Percentiles rank a stretch among this genome's conserved stretches.
Evolutionary conservation across 805 yeast genomes (phyloP).

Genomic region (Danielozyma ontarioensis): DNA sequence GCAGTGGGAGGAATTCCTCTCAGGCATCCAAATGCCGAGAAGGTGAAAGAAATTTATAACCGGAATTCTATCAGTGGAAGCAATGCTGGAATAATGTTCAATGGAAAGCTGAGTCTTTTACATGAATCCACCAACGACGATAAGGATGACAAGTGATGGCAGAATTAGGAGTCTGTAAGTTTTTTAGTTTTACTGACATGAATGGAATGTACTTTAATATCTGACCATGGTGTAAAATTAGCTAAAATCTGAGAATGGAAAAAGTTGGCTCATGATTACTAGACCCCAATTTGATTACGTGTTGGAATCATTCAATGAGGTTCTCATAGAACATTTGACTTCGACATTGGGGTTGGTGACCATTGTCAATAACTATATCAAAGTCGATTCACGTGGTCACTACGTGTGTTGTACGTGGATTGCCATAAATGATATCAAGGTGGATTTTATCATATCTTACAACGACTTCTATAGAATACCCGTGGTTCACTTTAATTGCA

Average conservation of each 20-base stretch:
- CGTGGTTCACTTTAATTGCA: constrained; percentile 19
- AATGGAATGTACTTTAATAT: background rate
- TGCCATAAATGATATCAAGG: background rate
- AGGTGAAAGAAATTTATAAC: constrained; percentile 52
- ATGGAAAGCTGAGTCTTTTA: constrained; percentile 51
- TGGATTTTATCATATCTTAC: constrained; percentile 23
- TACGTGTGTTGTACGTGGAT: background rate
- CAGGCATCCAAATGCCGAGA: constrained; percentile 51
- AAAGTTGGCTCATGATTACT: constrained; percentile 7
- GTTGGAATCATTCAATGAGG: constrained; percentile 10
- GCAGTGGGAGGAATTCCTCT: constrained; percentile 35
- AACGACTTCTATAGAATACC: constrained; percentile 28
- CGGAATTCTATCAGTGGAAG: constrained; percentile 53
- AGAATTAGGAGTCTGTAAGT: background rate
- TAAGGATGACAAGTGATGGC: constrained; percentile 3
- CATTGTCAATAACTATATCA: constrained; percentile 7
- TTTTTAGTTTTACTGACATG: background rate
- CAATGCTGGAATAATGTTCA: constrained; percentile 37
- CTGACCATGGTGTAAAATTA: too few species aligned
- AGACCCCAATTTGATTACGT: constrained; percentile 8
- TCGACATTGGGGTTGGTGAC: background rate
- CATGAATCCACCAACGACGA: constrained; percentile 49
- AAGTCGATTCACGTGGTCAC: constrained; percentile 3
- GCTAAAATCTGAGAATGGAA: too few species aligned
- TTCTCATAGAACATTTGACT: constrained; percentile 7